A percentile compares a stretch with the other conserved stretches of the same genome.
Conservation (phyloP, 495 filamentous ascomycete genomes). For the Sporormia fimetaria region DNA sequence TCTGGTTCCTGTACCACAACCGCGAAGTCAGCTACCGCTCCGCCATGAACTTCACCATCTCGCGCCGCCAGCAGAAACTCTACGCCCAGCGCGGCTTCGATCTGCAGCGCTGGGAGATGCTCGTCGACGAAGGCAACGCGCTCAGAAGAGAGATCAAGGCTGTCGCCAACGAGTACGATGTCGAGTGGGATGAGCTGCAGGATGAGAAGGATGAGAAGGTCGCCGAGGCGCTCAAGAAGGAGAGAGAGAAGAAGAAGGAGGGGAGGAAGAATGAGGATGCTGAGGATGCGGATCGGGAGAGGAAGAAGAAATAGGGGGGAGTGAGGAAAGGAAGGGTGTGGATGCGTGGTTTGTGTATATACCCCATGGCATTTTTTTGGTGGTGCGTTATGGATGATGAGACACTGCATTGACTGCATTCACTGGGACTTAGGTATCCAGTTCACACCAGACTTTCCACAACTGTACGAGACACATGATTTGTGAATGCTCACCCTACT, state of each 20-base stretch:
- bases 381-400: not conserved
- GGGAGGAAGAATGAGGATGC: conserved; percentile 38
- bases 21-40: conserved; percentile 76
- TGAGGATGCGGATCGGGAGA: conserved; percentile 36
- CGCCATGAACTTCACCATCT: conserved; percentile 77
- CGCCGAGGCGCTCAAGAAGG: conserved; percentile 55
- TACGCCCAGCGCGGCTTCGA: conserved; percentile 70
- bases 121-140: conserved; percentile 73
- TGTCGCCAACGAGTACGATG: conserved; percentile 80
- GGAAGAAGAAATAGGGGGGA: conserved; percentile 17
- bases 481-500: too few species aligned
- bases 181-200: conserved; percentile 78
- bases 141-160: conserved; percentile 68
- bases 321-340: not conserved
- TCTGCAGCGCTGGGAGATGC: conserved; percentile 57
- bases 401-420: not conserved
- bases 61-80: conserved; percentile 59
- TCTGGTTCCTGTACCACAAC: conserved; percentile 92
- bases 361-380: conserved; percentile 3
- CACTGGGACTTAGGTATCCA: too few species aligned
- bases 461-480: too few species aligned
- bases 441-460: too few species aligned
- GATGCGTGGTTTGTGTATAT: not conserved
- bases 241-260: conserved; percentile 38
- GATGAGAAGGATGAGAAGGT: conserved; percentile 70